These are phyloP conservation scores for Acorus calamus DNA, from an alignment of 106 monocot genomes.

Conservation along the genomic window DNA sequence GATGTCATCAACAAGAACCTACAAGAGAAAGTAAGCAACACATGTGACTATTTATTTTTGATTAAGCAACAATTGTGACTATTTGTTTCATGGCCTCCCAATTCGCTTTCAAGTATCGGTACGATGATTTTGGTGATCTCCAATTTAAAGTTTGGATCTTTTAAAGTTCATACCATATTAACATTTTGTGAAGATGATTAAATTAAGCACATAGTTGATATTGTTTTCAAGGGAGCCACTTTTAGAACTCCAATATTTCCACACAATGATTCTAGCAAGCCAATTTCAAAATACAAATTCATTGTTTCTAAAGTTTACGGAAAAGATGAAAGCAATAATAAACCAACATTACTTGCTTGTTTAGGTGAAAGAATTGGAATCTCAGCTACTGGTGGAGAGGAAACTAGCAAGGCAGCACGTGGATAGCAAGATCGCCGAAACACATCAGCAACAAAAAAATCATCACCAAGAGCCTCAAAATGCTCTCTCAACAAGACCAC, in stretches of 20 bases:
- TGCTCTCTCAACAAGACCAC: slow-evolving; percentile 1
- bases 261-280: too few species aligned
- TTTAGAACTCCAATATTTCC: too few species aligned
- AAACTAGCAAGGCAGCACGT: slow-evolving; percentile 80
- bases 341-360: background rate
- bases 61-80: background rate
- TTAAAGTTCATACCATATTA: too few species aligned
- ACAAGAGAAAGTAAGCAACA: slow-evolving; percentile 64
- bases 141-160: too few species aligned
- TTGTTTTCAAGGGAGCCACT: too few species aligned
- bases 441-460: slow-evolving; percentile 38
- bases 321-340: background rate
- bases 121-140: too few species aligned
- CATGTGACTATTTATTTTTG: background rate
- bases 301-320: background rate
- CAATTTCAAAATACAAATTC: background rate
- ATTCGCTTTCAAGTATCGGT: background rate
- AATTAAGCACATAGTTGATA: too few species aligned
- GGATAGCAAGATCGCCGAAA: slow-evolving; percentile 63
- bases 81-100: background rate
- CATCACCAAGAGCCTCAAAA: slow-evolving; percentile 9
- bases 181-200: too few species aligned
- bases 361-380: slow-evolving; percentile 72
- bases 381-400: slow-evolving; percentile 72
- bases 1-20: slow-evolving; percentile 54